Evolutionary conservation across 2,329 filamentous ascomycete species (phyloP).

Genomic region (Ploettnerulaceae sp.): DNA sequence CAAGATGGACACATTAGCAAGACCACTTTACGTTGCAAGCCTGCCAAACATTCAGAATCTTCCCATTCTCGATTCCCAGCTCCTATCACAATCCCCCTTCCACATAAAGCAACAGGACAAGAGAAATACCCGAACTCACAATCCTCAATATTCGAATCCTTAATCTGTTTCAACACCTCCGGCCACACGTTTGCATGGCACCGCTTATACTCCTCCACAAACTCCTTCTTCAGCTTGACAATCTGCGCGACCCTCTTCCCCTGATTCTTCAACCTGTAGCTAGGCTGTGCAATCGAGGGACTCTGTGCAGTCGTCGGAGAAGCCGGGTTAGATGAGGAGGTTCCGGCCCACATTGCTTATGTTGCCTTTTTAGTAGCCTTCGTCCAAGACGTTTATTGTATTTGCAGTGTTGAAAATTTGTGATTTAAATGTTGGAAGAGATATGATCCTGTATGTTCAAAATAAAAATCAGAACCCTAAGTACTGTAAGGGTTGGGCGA

Average conservation of each 20-base stretch:
- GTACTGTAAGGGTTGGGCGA: not conserved
- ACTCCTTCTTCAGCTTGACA: slow-evolving; percentile 64
- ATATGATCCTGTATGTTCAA: no score
- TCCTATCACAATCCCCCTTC: not conserved
- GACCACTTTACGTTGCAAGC: not conserved
- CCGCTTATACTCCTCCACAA: slow-evolving; percentile 64
- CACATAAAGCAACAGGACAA: not conserved
- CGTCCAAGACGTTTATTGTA: not conserved
- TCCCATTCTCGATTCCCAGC: not conserved
- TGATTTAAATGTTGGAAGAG: no score
- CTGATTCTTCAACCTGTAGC: slow-evolving; percentile 34
- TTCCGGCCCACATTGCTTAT: slow-evolving; percentile 22
- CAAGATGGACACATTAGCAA: slow-evolving; percentile 7
- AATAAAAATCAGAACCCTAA: no score
- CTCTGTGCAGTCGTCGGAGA: slow-evolving; percentile 20
- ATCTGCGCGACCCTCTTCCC: slow-evolving; percentile 64
- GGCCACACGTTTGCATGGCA: slow-evolving; percentile 73
- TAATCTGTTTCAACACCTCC: slow-evolving; percentile 70
- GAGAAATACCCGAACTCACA: slow-evolving; percentile 43
- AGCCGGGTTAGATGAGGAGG: slow-evolving; percentile 17
- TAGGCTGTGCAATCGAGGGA: slow-evolving; percentile 11
- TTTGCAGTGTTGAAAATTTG: not conserved
- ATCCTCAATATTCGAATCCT: slow-evolving; percentile 68
- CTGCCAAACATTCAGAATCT: not conserved
- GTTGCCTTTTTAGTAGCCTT: not conserved